These are phyloP conservation scores for Metarhizium brunneum DNA, from an alignment of 2,329 filamentous ascomycete species.

Conservation along the genomic window DNA sequence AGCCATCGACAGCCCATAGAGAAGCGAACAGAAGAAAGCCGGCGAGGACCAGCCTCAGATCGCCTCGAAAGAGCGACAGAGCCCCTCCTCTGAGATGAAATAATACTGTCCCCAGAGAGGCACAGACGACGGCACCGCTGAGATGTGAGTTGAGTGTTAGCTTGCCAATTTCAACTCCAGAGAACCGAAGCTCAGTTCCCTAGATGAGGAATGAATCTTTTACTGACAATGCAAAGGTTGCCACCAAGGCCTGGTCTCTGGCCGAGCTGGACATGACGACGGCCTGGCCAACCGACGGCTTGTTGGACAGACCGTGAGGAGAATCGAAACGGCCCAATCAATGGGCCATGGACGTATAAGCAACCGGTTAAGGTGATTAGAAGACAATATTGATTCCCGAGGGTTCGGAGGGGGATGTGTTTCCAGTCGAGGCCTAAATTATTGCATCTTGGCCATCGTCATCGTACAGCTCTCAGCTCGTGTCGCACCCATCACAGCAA, in stretches of 20 bases:
- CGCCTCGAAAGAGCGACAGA: constrained; percentile 42
- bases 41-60: constrained; percentile 56
- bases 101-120: constrained; percentile 37
- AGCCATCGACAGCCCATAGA: constrained; percentile 45
- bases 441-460: background rate
- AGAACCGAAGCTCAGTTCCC: background rate
- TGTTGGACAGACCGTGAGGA: constrained; percentile 18
- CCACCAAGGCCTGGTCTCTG: constrained; percentile 38
- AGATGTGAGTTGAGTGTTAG: background rate
- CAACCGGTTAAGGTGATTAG: constrained; percentile 1
- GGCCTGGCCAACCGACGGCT: constrained; percentile 13
- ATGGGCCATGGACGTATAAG: constrained; percentile 27
- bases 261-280: constrained; percentile 34
- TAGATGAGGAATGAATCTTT: background rate
- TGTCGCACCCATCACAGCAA: background rate
- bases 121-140: constrained; percentile 44
- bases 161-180: background rate
- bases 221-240: constrained; percentile 46
- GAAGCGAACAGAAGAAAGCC: constrained; percentile 40
- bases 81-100: constrained; percentile 38
- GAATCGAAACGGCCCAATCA: constrained; percentile 34
- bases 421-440: background rate
- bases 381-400: background rate
- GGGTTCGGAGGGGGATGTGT: background rate
- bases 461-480: background rate